phyloP scores from a whole-genome alignment of 1,284 basidiomycete genomes.

The Ganoderma lucidum region DNA sequence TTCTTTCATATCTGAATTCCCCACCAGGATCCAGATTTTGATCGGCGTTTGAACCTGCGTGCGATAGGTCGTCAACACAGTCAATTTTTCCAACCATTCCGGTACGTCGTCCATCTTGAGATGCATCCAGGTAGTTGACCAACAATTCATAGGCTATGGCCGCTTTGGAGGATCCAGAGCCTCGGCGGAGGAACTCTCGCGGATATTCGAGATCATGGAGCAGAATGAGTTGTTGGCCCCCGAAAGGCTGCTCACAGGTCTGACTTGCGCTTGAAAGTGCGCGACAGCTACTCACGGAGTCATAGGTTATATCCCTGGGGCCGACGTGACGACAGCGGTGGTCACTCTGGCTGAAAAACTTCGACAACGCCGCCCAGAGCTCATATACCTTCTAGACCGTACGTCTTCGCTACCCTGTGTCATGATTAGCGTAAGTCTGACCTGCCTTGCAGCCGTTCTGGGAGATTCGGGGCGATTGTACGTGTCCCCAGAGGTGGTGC shows the following conservation, averaged over 20 bases:
- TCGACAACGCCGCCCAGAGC: slow-evolving; percentile 59
- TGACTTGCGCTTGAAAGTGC: slow-evolving; percentile 17
- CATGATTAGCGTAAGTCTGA: background rate
- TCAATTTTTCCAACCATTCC: slow-evolving; percentile 95
- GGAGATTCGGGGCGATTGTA: slow-evolving; percentile 92
- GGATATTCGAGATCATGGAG: slow-evolving; percentile 75
- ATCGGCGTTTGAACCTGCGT: slow-evolving; percentile 27
- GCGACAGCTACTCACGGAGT: background rate
- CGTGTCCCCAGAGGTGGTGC: slow-evolving; percentile 88
- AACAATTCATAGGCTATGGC: slow-evolving; percentile 68
- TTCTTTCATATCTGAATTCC: background rate
- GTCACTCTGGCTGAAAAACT: slow-evolving; percentile 70
- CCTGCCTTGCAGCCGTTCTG: slow-evolving; percentile 70
- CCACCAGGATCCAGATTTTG: slow-evolving; percentile 11
- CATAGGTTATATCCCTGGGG: slow-evolving; percentile 87
- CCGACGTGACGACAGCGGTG: slow-evolving; percentile 79
- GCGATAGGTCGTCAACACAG: slow-evolving; percentile 90
- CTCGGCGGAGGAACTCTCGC: slow-evolving; percentile 69
- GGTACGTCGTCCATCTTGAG: slow-evolving; percentile 54
- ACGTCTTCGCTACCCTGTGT: slow-evolving; percentile 41
- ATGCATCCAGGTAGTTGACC: slow-evolving; percentile 6
- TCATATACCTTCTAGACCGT: slow-evolving; percentile 94
- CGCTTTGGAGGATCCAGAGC: slow-evolving; percentile 79
- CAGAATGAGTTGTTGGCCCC: slow-evolving; percentile 73
- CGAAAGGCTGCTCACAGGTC: slow-evolving; percentile 77